These are phyloP conservation scores for Colletotrichum phormii DNA, from an alignment of 2,329 filamentous ascomycete species.

Conservation along the genomic window DNA sequence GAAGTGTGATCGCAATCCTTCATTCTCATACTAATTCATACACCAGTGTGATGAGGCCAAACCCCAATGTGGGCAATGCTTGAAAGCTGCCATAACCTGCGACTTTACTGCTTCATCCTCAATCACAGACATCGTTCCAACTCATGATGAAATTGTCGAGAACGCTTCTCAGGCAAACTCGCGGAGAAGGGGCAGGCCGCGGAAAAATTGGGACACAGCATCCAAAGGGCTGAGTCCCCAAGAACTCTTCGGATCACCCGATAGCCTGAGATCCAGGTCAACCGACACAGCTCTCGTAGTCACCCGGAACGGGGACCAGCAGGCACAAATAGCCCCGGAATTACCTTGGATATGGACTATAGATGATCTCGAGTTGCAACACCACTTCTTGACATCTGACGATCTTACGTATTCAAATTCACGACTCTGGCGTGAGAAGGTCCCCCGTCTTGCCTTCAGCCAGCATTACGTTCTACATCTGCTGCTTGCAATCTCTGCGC, in stretches of 20 bases:
- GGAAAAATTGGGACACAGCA: background rate
- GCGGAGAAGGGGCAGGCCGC: background rate
- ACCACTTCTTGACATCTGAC: conserved; percentile 26
- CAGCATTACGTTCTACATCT: conserved; percentile 32
- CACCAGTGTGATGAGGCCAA: conserved; percentile 26
- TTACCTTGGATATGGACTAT: conserved; percentile 23
- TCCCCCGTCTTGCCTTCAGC: conserved; percentile 31
- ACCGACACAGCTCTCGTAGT: background rate
- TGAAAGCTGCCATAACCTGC: conserved; percentile 15
- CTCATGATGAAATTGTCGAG: background rate
- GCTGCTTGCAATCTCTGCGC: conserved; percentile 26
- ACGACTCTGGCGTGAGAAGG: conserved; percentile 29
- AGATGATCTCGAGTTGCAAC: conserved; percentile 28
- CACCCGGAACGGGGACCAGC: background rate
- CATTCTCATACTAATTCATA: background rate
- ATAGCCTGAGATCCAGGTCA: background rate
- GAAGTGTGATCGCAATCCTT: background rate
- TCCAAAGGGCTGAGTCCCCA: background rate
- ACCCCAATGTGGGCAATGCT: conserved; percentile 17
- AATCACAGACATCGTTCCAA: background rate
- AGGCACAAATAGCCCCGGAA: background rate
- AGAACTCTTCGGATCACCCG: background rate
- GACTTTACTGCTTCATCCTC: background rate
- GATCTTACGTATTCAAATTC: conserved; percentile 10
- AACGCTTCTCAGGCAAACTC: background rate